A percentile compares a stretch with the other conserved stretches of the same genome.
Evolutionary conservation across 2,329 filamentous ascomycete species (phyloP).

Genomic region (Neofusicoccum parvum): DNA sequence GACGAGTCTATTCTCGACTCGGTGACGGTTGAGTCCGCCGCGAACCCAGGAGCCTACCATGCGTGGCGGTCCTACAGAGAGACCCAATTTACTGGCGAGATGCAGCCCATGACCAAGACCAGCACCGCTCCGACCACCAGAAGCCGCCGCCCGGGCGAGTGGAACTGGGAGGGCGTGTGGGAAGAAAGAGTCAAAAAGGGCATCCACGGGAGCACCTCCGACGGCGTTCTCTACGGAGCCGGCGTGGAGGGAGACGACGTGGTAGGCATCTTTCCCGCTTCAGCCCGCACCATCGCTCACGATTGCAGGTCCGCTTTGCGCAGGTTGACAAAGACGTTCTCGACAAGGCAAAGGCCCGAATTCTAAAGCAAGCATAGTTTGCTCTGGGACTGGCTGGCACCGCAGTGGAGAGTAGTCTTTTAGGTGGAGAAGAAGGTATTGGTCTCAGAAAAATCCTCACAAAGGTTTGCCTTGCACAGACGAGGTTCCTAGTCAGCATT

Average conservation of each 20-base stretch:
- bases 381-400: background rate
- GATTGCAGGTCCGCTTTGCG: slow-evolving; percentile 42
- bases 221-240: slow-evolving; percentile 75
- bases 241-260: slow-evolving; percentile 67
- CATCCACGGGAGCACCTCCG: slow-evolving; percentile 74
- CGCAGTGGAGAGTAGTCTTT: background rate
- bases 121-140: slow-evolving; percentile 39
- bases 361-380: slow-evolving; percentile 9
- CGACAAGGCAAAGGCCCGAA: slow-evolving; percentile 32
- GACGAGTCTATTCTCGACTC: slow-evolving; percentile 75
- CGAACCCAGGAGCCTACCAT: slow-evolving; percentile 90
- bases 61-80: slow-evolving; percentile 77
- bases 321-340: slow-evolving; percentile 37
- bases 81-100: slow-evolving; percentile 8
- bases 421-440: background rate
- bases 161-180: slow-evolving; percentile 99
- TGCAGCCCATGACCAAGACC: slow-evolving; percentile 15
- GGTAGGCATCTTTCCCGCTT: slow-evolving; percentile 49
- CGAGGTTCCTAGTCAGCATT: background rate
- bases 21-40: slow-evolving; percentile 78
- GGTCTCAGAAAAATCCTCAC: slow-evolving; percentile 27
- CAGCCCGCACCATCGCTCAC: slow-evolving; percentile 1
- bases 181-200: slow-evolving; percentile 82
- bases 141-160: slow-evolving; percentile 73
- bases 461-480: background rate